Percentiles rank a stretch among this genome's conserved stretches.
phyloP scores from a whole-genome alignment of 139 green algal genomes.

The Chlamydomonas sp. region DNA sequence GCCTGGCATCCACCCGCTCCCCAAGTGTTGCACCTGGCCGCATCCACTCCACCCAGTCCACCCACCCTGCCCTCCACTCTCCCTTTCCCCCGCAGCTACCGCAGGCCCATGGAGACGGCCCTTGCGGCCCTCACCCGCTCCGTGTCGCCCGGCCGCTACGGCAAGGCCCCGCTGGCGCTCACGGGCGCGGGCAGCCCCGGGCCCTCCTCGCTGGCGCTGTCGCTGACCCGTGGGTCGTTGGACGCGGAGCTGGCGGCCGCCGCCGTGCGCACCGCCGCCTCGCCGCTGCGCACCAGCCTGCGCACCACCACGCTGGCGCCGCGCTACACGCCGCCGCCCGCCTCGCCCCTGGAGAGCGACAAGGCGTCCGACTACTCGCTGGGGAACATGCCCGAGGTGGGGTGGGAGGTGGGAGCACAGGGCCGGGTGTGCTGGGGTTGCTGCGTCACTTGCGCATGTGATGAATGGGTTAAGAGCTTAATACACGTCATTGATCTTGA shows the following conservation, averaged over 20 bases:
- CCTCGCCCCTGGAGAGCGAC: background rate
- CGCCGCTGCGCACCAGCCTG: slow-evolving; percentile 9
- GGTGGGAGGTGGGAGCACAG: too few relatives aligned
- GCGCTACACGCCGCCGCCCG: slow-evolving; percentile 23
- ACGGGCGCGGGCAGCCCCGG: background rate
- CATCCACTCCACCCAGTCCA: background rate
- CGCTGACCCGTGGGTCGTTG: background rate
- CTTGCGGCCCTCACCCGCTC: slow-evolving; percentile 3
- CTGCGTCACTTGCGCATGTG: too few relatives aligned
- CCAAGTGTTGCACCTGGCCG: background rate
- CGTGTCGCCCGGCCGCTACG: slow-evolving; percentile 18
- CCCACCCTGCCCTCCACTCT: background rate
- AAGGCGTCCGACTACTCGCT: background rate
- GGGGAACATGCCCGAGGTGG: slow-evolving; percentile 25
- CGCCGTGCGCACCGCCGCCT: background rate
- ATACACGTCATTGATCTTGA: too few relatives aligned
- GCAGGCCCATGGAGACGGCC: background rate
- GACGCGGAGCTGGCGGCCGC: slow-evolving; percentile 17
- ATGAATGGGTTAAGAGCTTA: too few relatives aligned
- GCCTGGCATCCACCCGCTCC: background rate
- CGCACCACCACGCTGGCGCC: slow-evolving; percentile 19
- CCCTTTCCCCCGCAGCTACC: slow-evolving; percentile 17
- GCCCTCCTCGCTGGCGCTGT: background rate
- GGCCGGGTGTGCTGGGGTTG: background rate
- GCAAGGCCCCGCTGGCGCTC: background rate